phyloP scores from a whole-genome alignment of 2,329 filamentous ascomycete species.

The Botrytis tulipae region DNA sequence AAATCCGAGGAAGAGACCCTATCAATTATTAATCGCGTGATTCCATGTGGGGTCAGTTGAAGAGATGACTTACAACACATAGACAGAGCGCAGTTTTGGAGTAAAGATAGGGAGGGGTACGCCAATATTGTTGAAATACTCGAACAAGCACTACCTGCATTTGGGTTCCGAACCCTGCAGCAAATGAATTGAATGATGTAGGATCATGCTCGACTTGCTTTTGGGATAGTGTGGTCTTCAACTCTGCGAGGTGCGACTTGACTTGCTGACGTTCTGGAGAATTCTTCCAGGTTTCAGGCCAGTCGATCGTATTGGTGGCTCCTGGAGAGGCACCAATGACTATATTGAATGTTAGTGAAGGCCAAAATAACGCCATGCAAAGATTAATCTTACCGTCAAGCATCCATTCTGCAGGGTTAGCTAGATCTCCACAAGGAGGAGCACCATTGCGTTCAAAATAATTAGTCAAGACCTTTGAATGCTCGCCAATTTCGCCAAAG shows the following conservation, averaged over 20 bases:
- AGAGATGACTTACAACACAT: slow-evolving; percentile 23
- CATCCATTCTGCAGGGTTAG: slow-evolving; percentile 86
- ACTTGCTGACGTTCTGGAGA: slow-evolving; percentile 47
- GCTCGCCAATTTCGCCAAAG: slow-evolving; percentile 74
- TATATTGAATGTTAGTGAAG: slow-evolving; percentile 23
- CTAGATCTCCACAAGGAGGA: slow-evolving; percentile 59
- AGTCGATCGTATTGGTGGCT: slow-evolving; percentile 61
- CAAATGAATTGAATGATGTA: slow-evolving; percentile 53
- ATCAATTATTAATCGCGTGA: not conserved
- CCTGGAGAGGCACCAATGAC: slow-evolving; percentile 62
- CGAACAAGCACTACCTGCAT: slow-evolving; percentile 54
- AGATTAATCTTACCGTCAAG: slow-evolving; percentile 43
- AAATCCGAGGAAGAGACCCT: slow-evolving; percentile 65
- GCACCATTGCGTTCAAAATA: slow-evolving; percentile 78
- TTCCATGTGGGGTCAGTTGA: not conserved
- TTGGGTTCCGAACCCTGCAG: slow-evolving; percentile 59
- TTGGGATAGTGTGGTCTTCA: slow-evolving; percentile 46
- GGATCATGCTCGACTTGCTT: slow-evolving; percentile 31
- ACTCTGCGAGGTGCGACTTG: slow-evolving; percentile 50
- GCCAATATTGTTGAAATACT: slow-evolving; percentile 65
- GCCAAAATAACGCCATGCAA: not conserved
- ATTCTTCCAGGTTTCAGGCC: slow-evolving; percentile 58
- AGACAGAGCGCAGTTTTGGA: slow-evolving; percentile 36
- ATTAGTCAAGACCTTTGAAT: slow-evolving; percentile 63
- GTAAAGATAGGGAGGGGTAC: slow-evolving; percentile 58